Evolutionary conservation across 176 grass and related monocot species (phyloP).

Genomic region (Leersia perrieri): DNA sequence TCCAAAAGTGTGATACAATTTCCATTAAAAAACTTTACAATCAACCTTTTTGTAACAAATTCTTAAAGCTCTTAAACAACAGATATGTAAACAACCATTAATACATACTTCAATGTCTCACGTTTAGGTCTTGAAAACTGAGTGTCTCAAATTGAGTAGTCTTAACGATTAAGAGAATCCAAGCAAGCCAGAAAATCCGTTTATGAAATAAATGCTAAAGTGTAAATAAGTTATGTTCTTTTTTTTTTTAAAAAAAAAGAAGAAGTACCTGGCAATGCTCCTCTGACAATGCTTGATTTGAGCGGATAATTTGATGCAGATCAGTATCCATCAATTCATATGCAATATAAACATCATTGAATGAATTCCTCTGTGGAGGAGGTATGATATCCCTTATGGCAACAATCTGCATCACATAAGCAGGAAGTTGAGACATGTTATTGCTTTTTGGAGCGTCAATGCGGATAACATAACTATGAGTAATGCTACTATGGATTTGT

Average conservation of each 20-base stretch:
- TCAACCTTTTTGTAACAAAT: constrained; percentile 11
- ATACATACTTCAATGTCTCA: not conserved
- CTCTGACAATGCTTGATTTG: constrained; percentile 98
- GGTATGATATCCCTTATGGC: constrained; percentile 99
- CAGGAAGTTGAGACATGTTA: not conserved
- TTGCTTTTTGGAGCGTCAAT: not conserved
- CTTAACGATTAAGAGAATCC: constrained; percentile 16
- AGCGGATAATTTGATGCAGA: constrained; percentile 99
- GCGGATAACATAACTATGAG: not conserved
- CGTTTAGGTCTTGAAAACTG: not conserved
- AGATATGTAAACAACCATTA: not conserved
- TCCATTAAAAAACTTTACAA: not conserved
- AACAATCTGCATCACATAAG: constrained; percentile 66
- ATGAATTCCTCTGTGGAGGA: constrained; percentile 60
- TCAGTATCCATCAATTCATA: constrained; percentile 99
- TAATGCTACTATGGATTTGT: not conserved
- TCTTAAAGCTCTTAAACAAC: not conserved
- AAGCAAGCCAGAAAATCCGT: not conserved
- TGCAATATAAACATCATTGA: constrained; percentile 95
- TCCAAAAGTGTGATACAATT: not conserved
- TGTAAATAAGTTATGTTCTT: not conserved
- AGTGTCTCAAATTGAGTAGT: constrained; percentile 14
- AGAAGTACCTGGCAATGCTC: constrained; percentile 91
- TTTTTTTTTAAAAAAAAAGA: too few relatives aligned
- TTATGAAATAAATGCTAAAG: not conserved